phyloP scores from a whole-genome alignment of 345 rosid genomes.

The Geranium rotundifolium region DNA sequence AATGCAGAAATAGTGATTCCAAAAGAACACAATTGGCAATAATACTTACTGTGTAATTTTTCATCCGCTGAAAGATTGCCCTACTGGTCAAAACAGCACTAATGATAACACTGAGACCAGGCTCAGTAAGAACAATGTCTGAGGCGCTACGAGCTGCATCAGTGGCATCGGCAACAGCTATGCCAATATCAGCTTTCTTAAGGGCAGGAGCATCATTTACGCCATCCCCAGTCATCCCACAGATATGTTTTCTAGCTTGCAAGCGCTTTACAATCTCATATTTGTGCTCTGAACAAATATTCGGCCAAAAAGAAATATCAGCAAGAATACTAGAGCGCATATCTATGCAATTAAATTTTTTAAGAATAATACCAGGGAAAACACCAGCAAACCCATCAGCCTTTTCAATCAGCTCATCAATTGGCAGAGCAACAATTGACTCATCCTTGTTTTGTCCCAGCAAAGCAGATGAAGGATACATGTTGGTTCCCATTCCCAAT shows the following conservation, averaged over 20 bases:
- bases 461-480: conserved; percentile 39
- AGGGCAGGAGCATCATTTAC: conserved; percentile 67
- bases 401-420: conserved; percentile 50
- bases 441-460: conserved; percentile 57
- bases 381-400: conserved; percentile 66
- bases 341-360: too few species aligned
- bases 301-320: too few species aligned
- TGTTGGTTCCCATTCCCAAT: too few species aligned
- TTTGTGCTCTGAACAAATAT: conserved; percentile 37
- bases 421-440: conserved; percentile 44
- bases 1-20: too few species aligned
- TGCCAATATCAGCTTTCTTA: conserved; percentile 63
- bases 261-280: conserved; percentile 60
- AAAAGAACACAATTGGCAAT: too few species aligned
- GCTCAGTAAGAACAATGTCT: conserved; percentile 55
- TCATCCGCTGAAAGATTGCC: conserved; percentile 60
- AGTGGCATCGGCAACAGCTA: conserved; percentile 68
- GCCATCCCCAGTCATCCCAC: conserved; percentile 58
- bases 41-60: conserved; percentile 49
- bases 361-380: conserved; percentile 40
- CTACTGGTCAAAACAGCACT: conserved; percentile 57
- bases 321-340: neutral
- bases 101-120: conserved; percentile 57
- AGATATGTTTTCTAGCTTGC: conserved; percentile 59
- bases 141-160: conserved; percentile 77